Evolutionary conservation across 768 basidiomycete species (phyloP), one percentile per base, ranked within the genome.

Genomic region (Tricholoma flavovirens): DNA sequence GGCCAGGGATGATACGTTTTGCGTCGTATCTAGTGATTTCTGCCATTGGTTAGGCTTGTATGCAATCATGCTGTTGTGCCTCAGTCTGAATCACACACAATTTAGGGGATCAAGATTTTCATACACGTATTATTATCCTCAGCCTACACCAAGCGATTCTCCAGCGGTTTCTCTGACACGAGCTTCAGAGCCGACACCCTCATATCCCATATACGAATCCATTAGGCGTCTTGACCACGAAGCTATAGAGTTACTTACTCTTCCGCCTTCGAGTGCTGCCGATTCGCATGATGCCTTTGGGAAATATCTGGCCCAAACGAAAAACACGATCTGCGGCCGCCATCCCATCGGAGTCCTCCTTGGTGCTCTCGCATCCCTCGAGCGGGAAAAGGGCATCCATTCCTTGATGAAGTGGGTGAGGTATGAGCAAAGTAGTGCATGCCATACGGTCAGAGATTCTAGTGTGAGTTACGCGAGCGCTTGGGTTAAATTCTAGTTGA

Each of bases 381-480:
- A 84, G 68, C 71, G 73, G 49, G 69, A 71, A 29, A 66, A 65
- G 55, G 68, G 46, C 5, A 60, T 63, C 1, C 67, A 69, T 46
- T 65, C 76, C 0, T 75, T 70, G 21, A 68, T 93, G 51, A 83
- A 83, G 60, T 99, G 93, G 84, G 91, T 97, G 21, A 77, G 87
- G 61, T 99, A 99, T 69, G 93, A 91, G 67, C 96, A 98, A 72
- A 98, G 94, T 67, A 89, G 84, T 65, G 75, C 79, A 55, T 93
- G 90, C 65, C 60, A 75, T 60, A 82, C 71, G 15, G 65, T 88
- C 53, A 71, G 76, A 48, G 91, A 94, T 69, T 91, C 88, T 32
- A 98, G 96, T 66, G 97, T 99, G 19, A 96, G 93, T 70, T 99
- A 99, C 67, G 95, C 94, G 7, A 96, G 94, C 67, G 97, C 87